Evolutionary conservation across 1,284 basidiomycete species (phyloP), one percentile per base, ranked within the genome.

Genomic region (Macrocybe sp.): DNA sequence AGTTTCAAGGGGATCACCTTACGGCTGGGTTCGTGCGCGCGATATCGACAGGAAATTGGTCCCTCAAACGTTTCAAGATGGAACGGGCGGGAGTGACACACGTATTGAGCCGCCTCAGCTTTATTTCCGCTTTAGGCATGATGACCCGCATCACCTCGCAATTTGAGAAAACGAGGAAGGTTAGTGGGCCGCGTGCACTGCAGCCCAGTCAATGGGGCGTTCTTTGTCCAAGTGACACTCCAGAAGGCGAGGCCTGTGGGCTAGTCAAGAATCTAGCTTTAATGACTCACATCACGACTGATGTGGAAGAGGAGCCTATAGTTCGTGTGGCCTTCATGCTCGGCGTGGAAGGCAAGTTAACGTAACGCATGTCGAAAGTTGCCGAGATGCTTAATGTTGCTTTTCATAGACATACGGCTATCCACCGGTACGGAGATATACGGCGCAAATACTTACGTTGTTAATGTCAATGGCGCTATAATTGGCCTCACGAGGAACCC

Each of bases 151-250:
- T 99, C 55, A 90, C 91, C 12, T 96, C 92, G 28, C 97, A 99
- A 69, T 99, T 99, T 64, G 97, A 99, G 68, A 99, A 99, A 79
- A 99, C 97, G 10, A 76, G 97, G 47, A 99, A 99, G 66, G 97
- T 99, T 48, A 97, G 92, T 53, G 97, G 97, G 42, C 97, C 97
- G 28, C 84, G 97, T 63, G 96, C 97, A 9, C 71, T 99, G 52
- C 97, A 99, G 65, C 95, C 97, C 7, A 92, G 88, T 74, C 97
- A 99, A 69, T 99, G 97, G 97, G 97, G 97, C 38, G 94, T 99
- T 79, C 74, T 99, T 16, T 99, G 97, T 69, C 92, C 97, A 0
- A 95, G 92, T 62, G 97, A 99, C 68, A 99, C 97, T 3, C 97
- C 97, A 0, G 97, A 99, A 83, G 97, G 97, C 63, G 97, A 99